Evolutionary conservation across 495 filamentous ascomycete genomes (phyloP), one percentile per base, ranked within the genome.

Genomic region (Astrocystis sublimbata): DNA sequence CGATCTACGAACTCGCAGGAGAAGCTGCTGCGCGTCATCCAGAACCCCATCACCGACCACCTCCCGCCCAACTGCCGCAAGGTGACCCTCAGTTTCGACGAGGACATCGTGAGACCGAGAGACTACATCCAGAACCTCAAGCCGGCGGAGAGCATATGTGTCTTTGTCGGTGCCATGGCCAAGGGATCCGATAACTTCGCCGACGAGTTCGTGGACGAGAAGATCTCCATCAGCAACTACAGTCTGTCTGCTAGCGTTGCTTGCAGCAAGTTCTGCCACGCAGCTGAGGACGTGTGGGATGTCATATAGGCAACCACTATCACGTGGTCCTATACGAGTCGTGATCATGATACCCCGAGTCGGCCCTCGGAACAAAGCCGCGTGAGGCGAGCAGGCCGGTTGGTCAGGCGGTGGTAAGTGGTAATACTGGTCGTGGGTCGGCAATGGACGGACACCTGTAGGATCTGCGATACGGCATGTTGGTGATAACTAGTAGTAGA

Each of bases 241-340:
- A 96, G 91, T 75, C 82, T 98, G 46, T 96, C 91, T 70, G 94
- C 94, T 47, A 96, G 92, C 79, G 93, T 98, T 31, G 94, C 94
- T 35, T 98, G 94, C 81, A 96, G 92, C 81, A 98, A 97, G 77
- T 97, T 98, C 80, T 97, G 94, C 78, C 94, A 98, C 76, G 94
- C 94, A 46, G 94, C 92, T 30, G 94, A 98, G 76, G 94, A 98
- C 73, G 87, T 88, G 41, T 98, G 94, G 94, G 87, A 92, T 67
- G 92, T 98, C 65, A 84, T 97, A 67, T 98, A 84, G n/a, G n/a
- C n/a, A 77, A 41, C 10, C 45, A 13, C n/a, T 9, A 10, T 17
- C 19, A 19, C 23, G 21, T 40, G 51, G 9, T 68, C 62, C 35
- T 68, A 58, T 30, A 53, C 31, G 49, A 61, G 58, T n/a, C 41